phyloP scores from a whole-genome alignment of 2,329 filamentous ascomycete genomes.

The Penicillium sp. region DNA sequence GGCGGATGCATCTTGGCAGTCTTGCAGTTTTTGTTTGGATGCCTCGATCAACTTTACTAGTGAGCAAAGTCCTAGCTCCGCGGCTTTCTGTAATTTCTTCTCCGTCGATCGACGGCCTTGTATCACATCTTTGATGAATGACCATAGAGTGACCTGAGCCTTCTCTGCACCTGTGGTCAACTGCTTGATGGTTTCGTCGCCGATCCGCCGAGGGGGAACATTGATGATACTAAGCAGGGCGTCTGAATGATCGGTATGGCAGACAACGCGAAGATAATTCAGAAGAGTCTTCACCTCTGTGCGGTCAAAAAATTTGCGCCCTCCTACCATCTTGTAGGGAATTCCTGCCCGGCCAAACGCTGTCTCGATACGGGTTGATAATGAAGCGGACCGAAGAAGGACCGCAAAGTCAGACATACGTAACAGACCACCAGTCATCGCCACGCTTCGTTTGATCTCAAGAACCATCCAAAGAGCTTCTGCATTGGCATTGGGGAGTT shows the following conservation, averaged over 20 bases:
- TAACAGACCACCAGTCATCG: constrained; percentile 74
- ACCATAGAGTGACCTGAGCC: constrained; percentile 73
- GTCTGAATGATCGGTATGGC: constrained; percentile 85
- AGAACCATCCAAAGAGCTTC: constrained; percentile 89
- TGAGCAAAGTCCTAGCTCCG: constrained; percentile 60
- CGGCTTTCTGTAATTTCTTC: constrained; percentile 59
- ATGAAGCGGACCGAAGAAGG: constrained; percentile 77
- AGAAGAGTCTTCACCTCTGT: constrained; percentile 83
- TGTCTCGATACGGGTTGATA: constrained; percentile 85
- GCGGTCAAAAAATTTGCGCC: constrained; percentile 88
- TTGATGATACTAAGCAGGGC: constrained; percentile 84
- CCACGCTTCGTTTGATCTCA: constrained; percentile 73
- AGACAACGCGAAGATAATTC: constrained; percentile 84
- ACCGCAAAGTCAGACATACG: constrained; percentile 80
- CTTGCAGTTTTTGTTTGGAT: constrained; percentile 58
- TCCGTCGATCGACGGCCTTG: constrained; percentile 57
- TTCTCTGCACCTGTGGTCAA: constrained; percentile 77
- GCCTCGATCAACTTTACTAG: constrained; percentile 65
- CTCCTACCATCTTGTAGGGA: constrained; percentile 90
- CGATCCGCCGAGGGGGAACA: constrained; percentile 76
- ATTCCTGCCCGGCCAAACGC: constrained; percentile 79
- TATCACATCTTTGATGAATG: constrained; percentile 64
- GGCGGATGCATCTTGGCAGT: constrained; percentile 44
- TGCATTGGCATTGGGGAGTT: constrained; percentile 66
- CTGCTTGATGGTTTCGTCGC: constrained; percentile 73